Evolutionary conservation across 2,329 filamentous ascomycete genomes (phyloP).

Genomic region (Fusarium agapanthi): DNA sequence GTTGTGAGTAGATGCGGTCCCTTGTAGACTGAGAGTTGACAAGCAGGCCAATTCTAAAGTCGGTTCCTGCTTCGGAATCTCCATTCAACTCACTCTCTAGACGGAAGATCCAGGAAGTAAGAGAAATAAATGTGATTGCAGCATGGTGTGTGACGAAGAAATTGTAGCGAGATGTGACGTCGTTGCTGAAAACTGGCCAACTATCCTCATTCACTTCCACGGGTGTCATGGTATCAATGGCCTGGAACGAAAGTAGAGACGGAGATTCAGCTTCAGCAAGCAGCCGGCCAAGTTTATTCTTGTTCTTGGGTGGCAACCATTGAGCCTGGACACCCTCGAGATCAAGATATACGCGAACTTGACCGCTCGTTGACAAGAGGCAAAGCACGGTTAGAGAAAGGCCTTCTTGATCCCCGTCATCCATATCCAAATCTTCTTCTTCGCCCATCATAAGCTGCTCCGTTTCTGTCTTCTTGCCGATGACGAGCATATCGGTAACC

Average conservation of each 20-base stretch:
- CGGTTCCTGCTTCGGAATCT: slow-evolving; percentile 65
- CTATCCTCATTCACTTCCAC: slow-evolving; percentile 63
- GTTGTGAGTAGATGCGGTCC: slow-evolving; percentile 66
- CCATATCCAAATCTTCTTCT: slow-evolving; percentile 67
- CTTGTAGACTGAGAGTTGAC: slow-evolving; percentile 66
- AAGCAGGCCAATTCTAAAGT: slow-evolving; percentile 69
- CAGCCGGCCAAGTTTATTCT: slow-evolving; percentile 55
- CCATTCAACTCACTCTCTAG: slow-evolving; percentile 68
- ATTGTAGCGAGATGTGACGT: slow-evolving; percentile 68
- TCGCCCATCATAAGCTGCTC: slow-evolving; percentile 71
- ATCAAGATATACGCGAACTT: slow-evolving; percentile 69
- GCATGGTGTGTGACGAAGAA: slow-evolving; percentile 70
- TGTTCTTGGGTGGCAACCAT: slow-evolving; percentile 68
- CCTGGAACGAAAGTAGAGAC: slow-evolving; percentile 68
- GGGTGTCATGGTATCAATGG: slow-evolving; percentile 66
- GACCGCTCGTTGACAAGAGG: slow-evolving; percentile 67
- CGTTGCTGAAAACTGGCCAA: slow-evolving; percentile 71
- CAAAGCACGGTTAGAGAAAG: slow-evolving; percentile 68
- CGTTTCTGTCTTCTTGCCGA: slow-evolving; percentile 69
- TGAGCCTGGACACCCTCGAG: slow-evolving; percentile 70
- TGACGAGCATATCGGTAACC: slow-evolving; percentile 69
- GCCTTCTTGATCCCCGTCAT: slow-evolving; percentile 66
- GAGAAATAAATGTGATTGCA: slow-evolving; percentile 67
- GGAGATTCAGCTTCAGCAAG: slow-evolving; percentile 52
- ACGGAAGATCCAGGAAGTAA: slow-evolving; percentile 70